Evolutionary conservation across 2,329 filamentous ascomycete genomes (phyloP), one percentile per base, ranked within the genome.

Genomic region (Iodosphaeria phyllophila): DNA sequence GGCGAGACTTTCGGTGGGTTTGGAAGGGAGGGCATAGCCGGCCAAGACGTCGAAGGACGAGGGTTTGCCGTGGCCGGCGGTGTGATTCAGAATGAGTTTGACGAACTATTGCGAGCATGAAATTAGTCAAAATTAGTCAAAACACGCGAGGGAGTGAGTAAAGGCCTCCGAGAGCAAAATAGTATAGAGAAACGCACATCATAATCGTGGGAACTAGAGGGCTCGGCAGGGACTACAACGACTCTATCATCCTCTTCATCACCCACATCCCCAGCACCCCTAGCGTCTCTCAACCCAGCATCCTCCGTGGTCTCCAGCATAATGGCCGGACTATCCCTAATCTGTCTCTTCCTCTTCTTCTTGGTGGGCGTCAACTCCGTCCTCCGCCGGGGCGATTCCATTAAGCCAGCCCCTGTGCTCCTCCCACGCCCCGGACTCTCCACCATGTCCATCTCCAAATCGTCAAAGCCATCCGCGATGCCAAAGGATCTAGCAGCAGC

Each of bases 391-490:
- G 43, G 52, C 34, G 69, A 63, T 1, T 50, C 48, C 4, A 60
- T 44, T 13, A 56, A 47, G 3, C 60, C 48, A 0, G 58, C 45
- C 1, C 53, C 52, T 1, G 46, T 43, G 26, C 54, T 51, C 32
- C 44, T n/a, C n/a, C n/a, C n/a, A n/a, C n/a, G n/a, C n/a, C 48
- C 60, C 1, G 64, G 65, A 28, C 64, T 70, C 5, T 46, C 42
- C 6, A 56, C 52, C 27, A 67, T 53, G 31, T 70, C 64, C 27
- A 67, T 53, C 32, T 70, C 64, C 33, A 67, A 53, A 30, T 79
- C 69, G 30, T 84, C 76, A 37, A 89, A 89, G 0, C 79, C 79
- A 46, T 89, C 79, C 2, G 74, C 63, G 24, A 76, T 52, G 2
- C 61, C 56, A 48, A 64, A 64, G 1, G 53, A 48, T 42, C 62